Percentiles rank a stretch among this genome's conserved stretches.
phyloP scores from a whole-genome alignment of 2,329 filamentous ascomycete genomes.

The Phialophora macrospora region DNA sequence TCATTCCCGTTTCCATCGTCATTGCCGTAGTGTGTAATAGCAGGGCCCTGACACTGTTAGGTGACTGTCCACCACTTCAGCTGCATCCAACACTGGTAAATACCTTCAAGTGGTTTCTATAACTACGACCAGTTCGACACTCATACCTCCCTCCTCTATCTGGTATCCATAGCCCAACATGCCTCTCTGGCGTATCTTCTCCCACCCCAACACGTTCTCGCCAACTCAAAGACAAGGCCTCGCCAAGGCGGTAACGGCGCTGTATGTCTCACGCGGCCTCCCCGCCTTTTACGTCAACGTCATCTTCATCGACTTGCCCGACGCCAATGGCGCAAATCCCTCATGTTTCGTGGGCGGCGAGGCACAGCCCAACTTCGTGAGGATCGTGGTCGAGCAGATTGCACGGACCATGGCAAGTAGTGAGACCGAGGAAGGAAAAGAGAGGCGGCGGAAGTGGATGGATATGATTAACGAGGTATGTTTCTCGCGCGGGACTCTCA shows the following conservation, averaged over 20 bases:
- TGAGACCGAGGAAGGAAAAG: slow-evolving; percentile 24
- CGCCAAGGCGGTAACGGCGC: slow-evolving; percentile 39
- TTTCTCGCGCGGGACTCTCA: background rate
- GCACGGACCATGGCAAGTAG: slow-evolving; percentile 24
- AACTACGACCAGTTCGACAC: background rate
- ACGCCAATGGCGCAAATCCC: slow-evolving; percentile 6
- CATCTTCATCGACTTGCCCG: slow-evolving; percentile 38
- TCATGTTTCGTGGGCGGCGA: slow-evolving; percentile 31
- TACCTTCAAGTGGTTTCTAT: background rate
- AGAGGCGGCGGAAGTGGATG: slow-evolving; percentile 26
- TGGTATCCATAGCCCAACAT: slow-evolving; percentile 15
- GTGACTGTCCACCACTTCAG: too few relatives aligned
- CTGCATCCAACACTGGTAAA: background rate
- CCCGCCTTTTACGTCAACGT: slow-evolving; percentile 43
- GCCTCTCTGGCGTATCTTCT: slow-evolving; percentile 35
- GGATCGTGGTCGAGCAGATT: slow-evolving; percentile 36
- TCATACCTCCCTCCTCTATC: background rate
- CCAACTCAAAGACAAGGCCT: slow-evolving; percentile 25
- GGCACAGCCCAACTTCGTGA: slow-evolving; percentile 31
- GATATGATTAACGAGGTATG: slow-evolving; percentile 28
- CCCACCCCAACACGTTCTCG: slow-evolving; percentile 24
- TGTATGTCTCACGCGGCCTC: slow-evolving; percentile 39
- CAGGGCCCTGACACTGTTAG: too few relatives aligned
- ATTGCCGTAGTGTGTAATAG: too few relatives aligned
- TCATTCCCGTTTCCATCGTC: too few relatives aligned